Base-by-base conservation (phyloP, 306 rosid genomes). In the Betula pendula region DNA sequence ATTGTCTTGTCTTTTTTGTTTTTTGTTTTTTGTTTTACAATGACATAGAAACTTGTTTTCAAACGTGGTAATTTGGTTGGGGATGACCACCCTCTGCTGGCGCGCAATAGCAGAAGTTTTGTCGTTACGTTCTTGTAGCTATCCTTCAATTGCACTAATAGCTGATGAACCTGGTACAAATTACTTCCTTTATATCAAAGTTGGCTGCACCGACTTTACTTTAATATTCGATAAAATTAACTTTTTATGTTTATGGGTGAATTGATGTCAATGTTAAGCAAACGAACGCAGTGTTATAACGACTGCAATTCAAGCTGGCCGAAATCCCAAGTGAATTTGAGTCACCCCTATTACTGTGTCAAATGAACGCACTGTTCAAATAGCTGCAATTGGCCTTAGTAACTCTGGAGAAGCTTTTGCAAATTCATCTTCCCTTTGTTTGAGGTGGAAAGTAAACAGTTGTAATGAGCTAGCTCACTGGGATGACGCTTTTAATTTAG, bases 41-140 rank as follows among this genome's bases (percentile, higher is more conserved):
- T 91, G 92, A 78, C 73, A 70, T 91, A 93, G 98, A 87, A 79
- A 87, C 83, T 94, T 81, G 62, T 25, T 76, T 94, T 94, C 76
- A 82, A 75, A 79, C 96, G 90, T 47, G 98, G 98, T 72, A 94
- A 94, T 88, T 85, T 87, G 90, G 91, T 85, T 71, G 96, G 93
- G 79, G 95, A 90, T 81, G 97, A 85, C 80, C 97, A 94, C 85
- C 93, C 95, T 81, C 78, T 83, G 82, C 96, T 96, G 72, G n/a
- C n/a, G n/a, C n/a, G 81, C 88, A 45, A 81, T 94, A 45, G 91
- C 86, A 55, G 87, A 83, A 70, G 87, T 83, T 84, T 75, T 77
- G 68, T 45, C 87, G 68, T 85, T 90, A 75, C 84, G 89, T 84
- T 50, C 11, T 2, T 89, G 98, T 80, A 77, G 84, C 86, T 38